Conservation (phyloP, 768 basidiomycete genomes). For the Cystobasidium tubakii region DNA sequence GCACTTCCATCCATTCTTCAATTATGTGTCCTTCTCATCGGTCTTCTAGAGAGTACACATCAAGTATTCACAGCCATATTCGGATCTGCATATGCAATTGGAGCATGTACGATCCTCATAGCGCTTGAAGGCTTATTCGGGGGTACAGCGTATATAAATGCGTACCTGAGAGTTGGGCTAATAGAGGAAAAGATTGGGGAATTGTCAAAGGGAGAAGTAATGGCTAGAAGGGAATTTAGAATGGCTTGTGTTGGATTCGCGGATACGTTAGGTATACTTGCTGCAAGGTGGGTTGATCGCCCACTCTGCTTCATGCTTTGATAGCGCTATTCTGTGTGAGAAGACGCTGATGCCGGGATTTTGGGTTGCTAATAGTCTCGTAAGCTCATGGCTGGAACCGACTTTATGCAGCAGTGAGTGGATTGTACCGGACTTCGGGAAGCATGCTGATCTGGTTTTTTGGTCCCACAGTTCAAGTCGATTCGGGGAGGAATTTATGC, state of each 20-base stretch:
- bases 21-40: slow-evolving; percentile 59
- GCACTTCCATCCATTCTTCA: slow-evolving; percentile 72
- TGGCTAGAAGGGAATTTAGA: slow-evolving; percentile 65
- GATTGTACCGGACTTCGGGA: too few species aligned
- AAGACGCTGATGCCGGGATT: too few species aligned
- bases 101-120: slow-evolving; percentile 67
- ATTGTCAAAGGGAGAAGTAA: slow-evolving; percentile 56
- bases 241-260: slow-evolving; percentile 84
- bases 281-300: slow-evolving; percentile 13
- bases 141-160: slow-evolving; percentile 86
- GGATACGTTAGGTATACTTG: slow-evolving; percentile 56
- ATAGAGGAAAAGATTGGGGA: slow-evolving; percentile 52
- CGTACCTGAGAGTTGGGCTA: slow-evolving; percentile 58
- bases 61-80: slow-evolving; percentile 57
- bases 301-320: background rate
- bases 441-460: background rate
- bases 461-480: slow-evolving; percentile 12
- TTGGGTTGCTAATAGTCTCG: background rate
- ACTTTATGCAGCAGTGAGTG: slow-evolving; percentile 26
- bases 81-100: slow-evolving; percentile 40
- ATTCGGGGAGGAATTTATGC: slow-evolving; percentile 21
- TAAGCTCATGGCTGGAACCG: slow-evolving; percentile 35
- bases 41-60: slow-evolving; percentile 64
- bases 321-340: background rate
- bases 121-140: slow-evolving; percentile 87